phyloP scores from a whole-genome alignment of 768 basidiomycete species.

The Lactarius hengduanensis region DNA sequence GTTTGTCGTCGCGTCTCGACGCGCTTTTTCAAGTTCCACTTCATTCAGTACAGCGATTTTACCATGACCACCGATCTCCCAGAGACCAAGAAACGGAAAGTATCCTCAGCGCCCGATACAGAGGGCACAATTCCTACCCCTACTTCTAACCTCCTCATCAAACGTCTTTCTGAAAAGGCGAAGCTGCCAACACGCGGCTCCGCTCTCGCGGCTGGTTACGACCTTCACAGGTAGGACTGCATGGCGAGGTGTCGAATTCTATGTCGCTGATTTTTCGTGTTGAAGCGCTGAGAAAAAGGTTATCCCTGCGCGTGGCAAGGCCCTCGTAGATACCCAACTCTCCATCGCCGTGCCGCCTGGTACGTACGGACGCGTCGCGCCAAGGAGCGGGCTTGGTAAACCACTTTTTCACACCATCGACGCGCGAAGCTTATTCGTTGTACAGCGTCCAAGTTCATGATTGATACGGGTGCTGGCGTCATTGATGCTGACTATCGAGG shows the following conservation, averaged over 20 bases:
- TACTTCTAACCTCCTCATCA: constrained; percentile 66
- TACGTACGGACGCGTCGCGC: constrained; percentile 95
- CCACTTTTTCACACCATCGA: not conserved
- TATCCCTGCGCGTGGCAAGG: constrained; percentile 89
- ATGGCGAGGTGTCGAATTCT: not conserved
- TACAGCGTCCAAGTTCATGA: constrained; percentile 93
- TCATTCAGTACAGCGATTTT: not conserved
- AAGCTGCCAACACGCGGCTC: constrained; percentile 86
- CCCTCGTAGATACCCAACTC: constrained; percentile 85
- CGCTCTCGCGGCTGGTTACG: constrained; percentile 87
- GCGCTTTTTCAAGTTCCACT: not conserved
- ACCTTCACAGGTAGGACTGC: constrained; percentile 80
- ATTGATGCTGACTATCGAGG: constrained; percentile 97
- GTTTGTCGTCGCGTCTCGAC: not conserved
- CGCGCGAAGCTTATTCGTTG: constrained; percentile 2
- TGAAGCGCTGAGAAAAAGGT: constrained; percentile 78
- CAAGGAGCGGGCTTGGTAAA: constrained; percentile 88
- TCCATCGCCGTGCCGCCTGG: constrained; percentile 92
- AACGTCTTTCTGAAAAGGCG: constrained; percentile 79
- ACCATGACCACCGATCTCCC: constrained; percentile 18
- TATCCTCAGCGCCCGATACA: constrained; percentile 42
- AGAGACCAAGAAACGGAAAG: constrained; percentile 58
- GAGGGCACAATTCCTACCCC: constrained; percentile 38
- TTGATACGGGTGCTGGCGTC: constrained; percentile 96
- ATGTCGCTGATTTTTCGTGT: not conserved